These are phyloP conservation scores for Heteromeles arbutifolia DNA, from an alignment of 306 rosid species.

Conservation along the genomic window DNA sequence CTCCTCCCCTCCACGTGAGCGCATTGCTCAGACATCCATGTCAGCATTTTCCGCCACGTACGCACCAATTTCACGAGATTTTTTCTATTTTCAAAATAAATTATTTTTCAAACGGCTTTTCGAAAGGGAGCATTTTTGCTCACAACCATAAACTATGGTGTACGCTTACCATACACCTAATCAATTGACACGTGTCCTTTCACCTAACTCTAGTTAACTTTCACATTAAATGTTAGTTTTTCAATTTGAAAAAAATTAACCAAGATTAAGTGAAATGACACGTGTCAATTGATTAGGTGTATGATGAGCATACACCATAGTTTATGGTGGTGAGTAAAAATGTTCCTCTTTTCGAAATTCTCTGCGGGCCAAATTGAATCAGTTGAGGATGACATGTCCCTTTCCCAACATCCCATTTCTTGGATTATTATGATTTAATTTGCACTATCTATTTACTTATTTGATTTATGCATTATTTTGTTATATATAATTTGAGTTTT, in stretches of 20 bases:
- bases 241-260: too few relatives aligned
- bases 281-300: too few relatives aligned
- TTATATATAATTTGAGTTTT: neutral
- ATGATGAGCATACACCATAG: too few relatives aligned
- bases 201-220: too few relatives aligned
- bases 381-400: constrained; percentile 20
- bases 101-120: neutral
- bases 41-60: constrained; percentile 28
- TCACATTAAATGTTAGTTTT: too few relatives aligned
- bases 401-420: constrained; percentile 20
- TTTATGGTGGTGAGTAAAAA: too few relatives aligned
- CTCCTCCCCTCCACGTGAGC: constrained; percentile 42
- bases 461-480: neutral
- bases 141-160: too few relatives aligned
- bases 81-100: neutral
- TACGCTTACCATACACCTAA: too few relatives aligned
- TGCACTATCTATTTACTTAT: neutral
- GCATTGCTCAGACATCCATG: constrained; percentile 11
- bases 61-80: neutral
- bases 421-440: neutral
- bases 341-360: constrained; percentile 8
- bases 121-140: too few relatives aligned
- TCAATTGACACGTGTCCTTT: too few relatives aligned
- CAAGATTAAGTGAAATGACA: too few relatives aligned
- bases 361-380: constrained; percentile 32